A percentile compares a stretch with the other conserved stretches of the same genome.
Evolutionary conservation across 148 eudicot species (phyloP).

Genomic region (Linanthus parryae): DNA sequence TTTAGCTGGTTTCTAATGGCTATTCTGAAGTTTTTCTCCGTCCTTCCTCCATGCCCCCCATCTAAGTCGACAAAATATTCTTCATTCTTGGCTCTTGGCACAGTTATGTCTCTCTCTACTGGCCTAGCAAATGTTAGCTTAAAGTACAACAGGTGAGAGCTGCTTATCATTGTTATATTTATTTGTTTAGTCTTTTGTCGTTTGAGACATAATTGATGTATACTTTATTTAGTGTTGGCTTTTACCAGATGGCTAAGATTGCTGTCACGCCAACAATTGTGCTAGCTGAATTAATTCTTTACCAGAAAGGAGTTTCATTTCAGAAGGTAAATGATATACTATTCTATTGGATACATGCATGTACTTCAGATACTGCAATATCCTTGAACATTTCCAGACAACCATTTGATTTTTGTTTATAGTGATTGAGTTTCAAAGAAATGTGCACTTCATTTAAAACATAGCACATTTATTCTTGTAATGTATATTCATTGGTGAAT

Average conservation of each 20-base stretch:
- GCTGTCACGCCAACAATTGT: constrained; percentile 94
- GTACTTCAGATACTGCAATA: no score
- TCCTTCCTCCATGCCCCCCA: constrained; percentile 66
- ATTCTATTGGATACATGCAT: no score
- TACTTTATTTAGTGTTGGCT: constrained; percentile 68
- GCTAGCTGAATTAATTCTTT: constrained; percentile 69
- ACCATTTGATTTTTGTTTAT: no score
- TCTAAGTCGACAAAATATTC: constrained; percentile 66
- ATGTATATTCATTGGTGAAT: no score
- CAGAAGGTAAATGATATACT: constrained; percentile 45
- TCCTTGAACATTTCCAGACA: no score
- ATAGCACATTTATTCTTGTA: no score
- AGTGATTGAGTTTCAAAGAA: no score
- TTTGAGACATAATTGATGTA: constrained; percentile 6
- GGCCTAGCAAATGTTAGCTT: constrained; percentile 97
- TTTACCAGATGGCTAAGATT: constrained; percentile 98
- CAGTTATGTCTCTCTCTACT: constrained; percentile 88
- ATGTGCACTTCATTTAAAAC: no score
- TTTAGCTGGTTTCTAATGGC: constrained; percentile 91
- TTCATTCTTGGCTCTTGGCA: constrained; percentile 68
- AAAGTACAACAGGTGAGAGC: constrained; percentile 77
- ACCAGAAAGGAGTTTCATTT: constrained; percentile 55
- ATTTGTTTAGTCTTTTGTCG: background rate
- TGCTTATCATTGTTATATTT: background rate
- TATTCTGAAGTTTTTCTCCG: constrained; percentile 54